phyloP scores from a whole-genome alignment of 495 filamentous ascomycete genomes.

The Lepraria neglecta region DNA sequence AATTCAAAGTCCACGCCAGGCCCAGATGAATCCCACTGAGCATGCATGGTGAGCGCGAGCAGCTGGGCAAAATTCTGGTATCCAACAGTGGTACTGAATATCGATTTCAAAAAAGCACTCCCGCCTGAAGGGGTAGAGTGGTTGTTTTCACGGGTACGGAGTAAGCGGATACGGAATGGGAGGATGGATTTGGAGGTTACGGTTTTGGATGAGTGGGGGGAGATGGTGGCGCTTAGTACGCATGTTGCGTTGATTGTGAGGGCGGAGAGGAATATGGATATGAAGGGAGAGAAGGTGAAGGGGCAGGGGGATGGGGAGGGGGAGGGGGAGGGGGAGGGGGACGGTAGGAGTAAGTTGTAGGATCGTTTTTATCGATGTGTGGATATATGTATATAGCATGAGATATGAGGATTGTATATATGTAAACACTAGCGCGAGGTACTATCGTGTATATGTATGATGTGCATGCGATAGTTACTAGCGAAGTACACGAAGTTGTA shows the following conservation, averaged over 20 bases:
- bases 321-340: neutral
- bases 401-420: no score
- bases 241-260: constrained; percentile 49
- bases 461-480: neutral
- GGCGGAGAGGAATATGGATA: constrained; percentile 35
- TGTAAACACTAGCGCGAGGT: no score
- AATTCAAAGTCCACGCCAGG: neutral
- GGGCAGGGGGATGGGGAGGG: neutral
- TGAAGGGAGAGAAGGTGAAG: neutral
- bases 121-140: constrained; percentile 39
- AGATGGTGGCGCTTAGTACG: constrained; percentile 47
- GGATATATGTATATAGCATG: no score
- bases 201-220: constrained; percentile 42
- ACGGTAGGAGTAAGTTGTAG: neutral
- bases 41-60: no score
- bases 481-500: neutral
- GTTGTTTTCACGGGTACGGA: constrained; percentile 34
- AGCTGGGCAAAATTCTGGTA: constrained; percentile 27
- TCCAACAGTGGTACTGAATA: constrained; percentile 32
- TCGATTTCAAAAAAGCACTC: constrained; percentile 43
- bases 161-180: constrained; percentile 42
- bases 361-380: no score
- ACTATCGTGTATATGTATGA: no score
- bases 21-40: neutral
- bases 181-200: constrained; percentile 49